Conservation (phyloP, 2,329 filamentous ascomycete species). For the Trichoderma hamatum region DNA sequence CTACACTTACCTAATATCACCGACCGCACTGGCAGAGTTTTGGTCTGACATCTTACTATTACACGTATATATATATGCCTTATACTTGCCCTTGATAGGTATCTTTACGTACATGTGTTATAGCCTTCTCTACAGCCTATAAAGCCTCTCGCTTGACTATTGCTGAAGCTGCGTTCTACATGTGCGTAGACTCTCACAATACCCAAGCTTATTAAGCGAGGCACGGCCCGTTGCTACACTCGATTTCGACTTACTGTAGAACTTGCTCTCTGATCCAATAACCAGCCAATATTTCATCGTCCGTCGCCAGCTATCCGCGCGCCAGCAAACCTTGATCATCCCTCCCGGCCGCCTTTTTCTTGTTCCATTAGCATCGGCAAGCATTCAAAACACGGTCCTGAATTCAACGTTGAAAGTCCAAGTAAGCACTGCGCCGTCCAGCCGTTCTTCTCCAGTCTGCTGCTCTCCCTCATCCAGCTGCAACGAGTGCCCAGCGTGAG, state of each 20-base stretch:
- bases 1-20: not conserved
- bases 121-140: not conserved
- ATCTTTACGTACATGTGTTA: not conserved
- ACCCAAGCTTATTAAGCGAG: slow-evolving; percentile 12
- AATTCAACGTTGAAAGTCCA: not conserved
- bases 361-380: not conserved
- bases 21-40: not conserved
- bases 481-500: not conserved
- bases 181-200: not conserved
- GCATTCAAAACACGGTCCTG: not conserved
- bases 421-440: not conserved
- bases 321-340: not conserved
- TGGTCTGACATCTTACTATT: not conserved
- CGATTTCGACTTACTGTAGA: not conserved
- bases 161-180: not conserved
- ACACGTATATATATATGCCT: not conserved
- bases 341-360: not conserved
- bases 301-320: not conserved
- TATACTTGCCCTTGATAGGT: not conserved
- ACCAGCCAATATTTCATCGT: not conserved
- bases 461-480: not conserved
- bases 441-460: no score
- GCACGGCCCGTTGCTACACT: slow-evolving; percentile 18
- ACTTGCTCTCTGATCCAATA: not conserved
- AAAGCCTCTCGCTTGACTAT: not conserved